A percentile compares a stretch with the other conserved stretches of the same genome.
Conservation (phyloP, 805 yeast genomes). For the Saccharomycopsis fibuligera region DNA sequence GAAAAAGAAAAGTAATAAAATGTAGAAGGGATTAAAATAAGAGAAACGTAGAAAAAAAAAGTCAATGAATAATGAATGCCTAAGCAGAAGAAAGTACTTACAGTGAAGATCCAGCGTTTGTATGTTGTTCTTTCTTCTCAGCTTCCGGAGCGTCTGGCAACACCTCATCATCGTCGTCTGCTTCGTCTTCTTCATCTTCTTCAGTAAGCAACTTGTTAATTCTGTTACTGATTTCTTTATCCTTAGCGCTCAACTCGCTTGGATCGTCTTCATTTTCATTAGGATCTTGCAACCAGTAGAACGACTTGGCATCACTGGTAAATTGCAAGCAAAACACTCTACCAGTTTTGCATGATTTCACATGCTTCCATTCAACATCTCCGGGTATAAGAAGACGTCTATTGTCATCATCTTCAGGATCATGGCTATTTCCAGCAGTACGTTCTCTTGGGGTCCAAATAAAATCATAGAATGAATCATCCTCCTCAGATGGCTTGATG, state of each 20-base stretch:
- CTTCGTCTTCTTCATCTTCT: conserved; percentile 35
- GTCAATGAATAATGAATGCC: not conserved
- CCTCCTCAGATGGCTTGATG: conserved; percentile 53
- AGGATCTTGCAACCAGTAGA: conserved; percentile 71
- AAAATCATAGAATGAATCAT: conserved; percentile 60
- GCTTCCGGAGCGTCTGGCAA: not conserved
- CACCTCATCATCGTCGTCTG: conserved; percentile 19
- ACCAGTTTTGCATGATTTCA: conserved; percentile 66
- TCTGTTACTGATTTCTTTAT: conserved; percentile 40
- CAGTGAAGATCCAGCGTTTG: not conserved
- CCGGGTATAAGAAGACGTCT: conserved; percentile 81
- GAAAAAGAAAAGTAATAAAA: not conserved
- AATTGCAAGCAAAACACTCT: conserved; percentile 67
- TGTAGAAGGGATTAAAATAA: too few species aligned
- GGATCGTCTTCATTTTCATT: conserved; percentile 58
- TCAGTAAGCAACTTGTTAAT: conserved; percentile 42
- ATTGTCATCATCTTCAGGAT: conserved; percentile 49
- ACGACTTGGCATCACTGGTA: conserved; percentile 51
- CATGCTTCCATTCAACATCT: conserved; percentile 72
- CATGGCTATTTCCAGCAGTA: conserved; percentile 27
- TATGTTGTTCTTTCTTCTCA: not conserved
- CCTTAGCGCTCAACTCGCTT: conserved; percentile 51
- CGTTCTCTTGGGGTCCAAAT: conserved; percentile 65
- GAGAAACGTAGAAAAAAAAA: too few species aligned
- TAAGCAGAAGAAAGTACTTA: too few species aligned